Conservation (phyloP, 1,284 basidiomycete species). For the Rhizoctonia solani region DNA sequence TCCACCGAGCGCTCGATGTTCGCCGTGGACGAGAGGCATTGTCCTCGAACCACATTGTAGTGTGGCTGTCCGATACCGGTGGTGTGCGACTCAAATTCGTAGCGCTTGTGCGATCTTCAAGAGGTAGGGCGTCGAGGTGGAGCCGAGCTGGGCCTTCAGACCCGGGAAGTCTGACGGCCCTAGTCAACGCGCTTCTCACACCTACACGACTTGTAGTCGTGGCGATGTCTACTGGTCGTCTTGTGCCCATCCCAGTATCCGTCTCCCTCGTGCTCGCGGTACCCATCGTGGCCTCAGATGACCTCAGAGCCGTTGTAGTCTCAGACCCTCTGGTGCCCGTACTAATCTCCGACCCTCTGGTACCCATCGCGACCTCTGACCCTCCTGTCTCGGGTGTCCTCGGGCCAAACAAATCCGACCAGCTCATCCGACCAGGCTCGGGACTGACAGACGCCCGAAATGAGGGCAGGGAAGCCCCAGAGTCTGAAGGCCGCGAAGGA, state of each 20-base stretch:
- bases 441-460: conserved; percentile 24
- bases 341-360: conserved; percentile 9
- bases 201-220: neutral
- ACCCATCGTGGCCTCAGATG: too few relatives aligned
- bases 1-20: conserved; percentile 17
- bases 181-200: conserved; percentile 22
- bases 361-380: too few relatives aligned
- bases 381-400: neutral
- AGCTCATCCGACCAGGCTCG: conserved; percentile 20
- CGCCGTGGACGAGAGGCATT: neutral
- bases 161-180: conserved; percentile 12
- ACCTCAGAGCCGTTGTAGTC: neutral
- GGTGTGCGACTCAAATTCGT: conserved; percentile 27
- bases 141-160: conserved; percentile 19
- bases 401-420: conserved; percentile 13
- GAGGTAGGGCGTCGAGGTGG: conserved; percentile 18
- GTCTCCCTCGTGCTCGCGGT: too few relatives aligned
- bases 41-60: neutral
- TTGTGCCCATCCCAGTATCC: neutral
- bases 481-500: conserved; percentile 15
- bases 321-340: neutral
- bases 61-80: neutral
- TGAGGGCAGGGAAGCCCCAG: conserved; percentile 14
- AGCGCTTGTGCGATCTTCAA: neutral
- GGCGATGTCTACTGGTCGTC: too few relatives aligned